Evolutionary conservation across 2,329 filamentous ascomycete genomes (phyloP), one percentile per base, ranked within the genome.

Genomic region (Aspergillus sp.): DNA sequence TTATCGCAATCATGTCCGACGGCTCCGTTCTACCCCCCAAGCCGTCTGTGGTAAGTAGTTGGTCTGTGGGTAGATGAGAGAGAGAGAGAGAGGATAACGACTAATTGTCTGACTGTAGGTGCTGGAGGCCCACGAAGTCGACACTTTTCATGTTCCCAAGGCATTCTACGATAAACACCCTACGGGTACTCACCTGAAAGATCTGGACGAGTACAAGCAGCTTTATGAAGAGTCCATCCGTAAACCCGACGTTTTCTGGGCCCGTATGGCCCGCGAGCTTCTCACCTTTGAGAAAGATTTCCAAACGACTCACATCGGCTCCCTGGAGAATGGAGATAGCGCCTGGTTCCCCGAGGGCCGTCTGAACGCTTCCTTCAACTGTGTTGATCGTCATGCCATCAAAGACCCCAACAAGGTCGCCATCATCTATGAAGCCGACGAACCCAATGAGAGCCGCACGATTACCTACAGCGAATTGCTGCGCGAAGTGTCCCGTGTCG

Each of bases 361-460:
- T 70, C 83, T 99, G 73, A 99, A 99, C 72, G 95, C 95, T 64
- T 95, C 91, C 29, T 98, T 92, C 87, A 99, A 99, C 83, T 96
- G 92, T 73, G 89, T 99, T 65, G 95, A 99, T 74, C 91, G 95
- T 63, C 94, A 98, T 78, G 95, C 95, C n/a, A 86, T 96, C 79
- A 92, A 93, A 80, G 88, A 96, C 79, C 95, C 95, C 52, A 82
- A 98, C 80, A 92, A 90, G 80, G 87, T 95, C 52, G 95, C 95
- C 75, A 96, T 99, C 80, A 96, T 98, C 81, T 99, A 98, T 82
- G 95, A 99, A 82, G 94, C 93, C 62, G 95, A 99, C 72, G 95
- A 99, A 79, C 86, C 89, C 47, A 84, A 80, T 56, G 90, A 96
- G 74, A 93, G 95, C 73, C 92, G 94, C 67, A 93, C 85, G 66